Conservation (phyloP, 116 monocot genomes). For the Zostera marina region DNA sequence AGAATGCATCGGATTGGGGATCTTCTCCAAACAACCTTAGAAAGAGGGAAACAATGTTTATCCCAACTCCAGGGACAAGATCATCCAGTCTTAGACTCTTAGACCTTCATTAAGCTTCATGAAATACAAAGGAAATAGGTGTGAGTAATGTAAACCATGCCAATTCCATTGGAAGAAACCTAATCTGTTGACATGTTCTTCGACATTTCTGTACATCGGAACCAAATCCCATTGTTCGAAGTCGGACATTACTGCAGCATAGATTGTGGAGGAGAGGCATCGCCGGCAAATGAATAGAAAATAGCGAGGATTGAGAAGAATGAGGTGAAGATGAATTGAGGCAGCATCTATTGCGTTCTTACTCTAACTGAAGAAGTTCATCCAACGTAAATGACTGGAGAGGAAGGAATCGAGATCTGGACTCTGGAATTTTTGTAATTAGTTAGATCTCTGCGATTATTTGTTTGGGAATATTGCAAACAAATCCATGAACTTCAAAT, state of each 20-base stretch:
- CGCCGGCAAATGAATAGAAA: no score
- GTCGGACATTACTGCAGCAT: not conserved
- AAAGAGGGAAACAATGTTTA: slow-evolving; percentile 85
- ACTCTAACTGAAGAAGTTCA: no score
- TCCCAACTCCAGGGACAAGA: slow-evolving; percentile 42
- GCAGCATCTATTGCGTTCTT: no score
- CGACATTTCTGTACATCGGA: slow-evolving; percentile 22
- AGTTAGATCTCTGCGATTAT: no score
- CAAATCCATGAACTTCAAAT: no score
- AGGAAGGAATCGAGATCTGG: no score
- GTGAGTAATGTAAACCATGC: not conserved
- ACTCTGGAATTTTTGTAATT: no score
- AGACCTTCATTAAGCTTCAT: slow-evolving; percentile 91
- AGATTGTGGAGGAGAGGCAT: not conserved
- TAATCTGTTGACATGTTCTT: slow-evolving; percentile 74
- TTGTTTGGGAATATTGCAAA: no score
- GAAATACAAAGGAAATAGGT: slow-evolving; percentile 5
- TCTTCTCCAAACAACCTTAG: slow-evolving; percentile 61
- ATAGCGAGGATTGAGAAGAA: no score
- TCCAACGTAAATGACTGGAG: no score
- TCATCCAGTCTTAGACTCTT: slow-evolving; percentile 69
- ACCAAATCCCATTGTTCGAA: not conserved
- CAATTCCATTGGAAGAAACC: slow-evolving; percentile 36
- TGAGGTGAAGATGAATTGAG: no score
- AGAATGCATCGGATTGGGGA: slow-evolving; percentile 97